Evolutionary conservation across 2,329 filamentous ascomycete species (phyloP), one percentile per base, ranked within the genome.

Genomic region (Aspergillus unguis): DNA sequence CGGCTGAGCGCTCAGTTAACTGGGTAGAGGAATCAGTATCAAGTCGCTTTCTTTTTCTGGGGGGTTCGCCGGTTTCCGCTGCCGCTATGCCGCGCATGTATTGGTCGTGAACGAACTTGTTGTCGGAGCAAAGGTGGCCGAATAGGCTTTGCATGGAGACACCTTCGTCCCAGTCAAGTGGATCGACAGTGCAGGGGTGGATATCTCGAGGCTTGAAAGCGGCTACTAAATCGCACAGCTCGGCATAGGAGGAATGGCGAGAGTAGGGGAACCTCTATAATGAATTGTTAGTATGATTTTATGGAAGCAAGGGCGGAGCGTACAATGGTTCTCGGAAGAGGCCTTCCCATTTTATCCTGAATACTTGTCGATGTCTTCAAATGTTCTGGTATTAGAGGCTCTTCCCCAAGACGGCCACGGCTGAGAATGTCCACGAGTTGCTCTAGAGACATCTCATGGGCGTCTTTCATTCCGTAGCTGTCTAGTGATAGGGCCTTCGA

Each of bases 181-280:
- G 71, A 55, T 90, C 80, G 1, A 87, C 83, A 0, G 90, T 95
- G 64, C 91, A 96, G 0, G 92, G 90, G 75, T 87, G 88, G 2
- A 96, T 76, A 61, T 96, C 90, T 42, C 74, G 82, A 0, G 91
- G 91, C 28, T 75, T 80, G 61, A 96, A 88, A 0, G 78, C 76
- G 3, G 76, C 67, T 1, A 96, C 77, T 1, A 96, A 73, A 48
- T 84, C 72, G 57, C 89, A 87, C 2, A 95, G 79, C 66, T 96
- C 92, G 0, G 77, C 75, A 55, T 94, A 92, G 0, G 90, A 95
- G 0, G 92, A 95, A 69, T 97, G 92, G 1, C 92, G 82, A 0
- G 92, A 92, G 65, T 92, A 96, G 0, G 92, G 89, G 59, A 96
- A 96, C 23, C 74, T 77, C 75, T 74, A 41, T 32, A 10, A n/a